These are phyloP conservation scores for Aspergillus pseudonomiae DNA, from an alignment of 2,329 filamentous ascomycete genomes.

Conservation along the genomic window DNA sequence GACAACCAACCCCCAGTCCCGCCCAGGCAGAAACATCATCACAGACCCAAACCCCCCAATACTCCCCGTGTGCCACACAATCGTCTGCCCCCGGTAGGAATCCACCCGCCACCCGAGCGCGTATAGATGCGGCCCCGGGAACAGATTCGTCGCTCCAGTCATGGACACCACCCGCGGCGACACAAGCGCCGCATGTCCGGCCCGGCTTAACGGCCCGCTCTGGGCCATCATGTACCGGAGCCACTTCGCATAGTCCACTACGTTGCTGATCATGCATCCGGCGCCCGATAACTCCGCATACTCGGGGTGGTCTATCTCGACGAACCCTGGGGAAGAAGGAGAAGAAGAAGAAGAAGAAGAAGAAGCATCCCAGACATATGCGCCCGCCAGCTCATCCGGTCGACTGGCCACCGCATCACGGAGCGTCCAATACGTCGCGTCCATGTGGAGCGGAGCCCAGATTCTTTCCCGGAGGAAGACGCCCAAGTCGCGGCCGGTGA, in stretches of 20 bases:
- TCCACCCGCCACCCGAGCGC: not conserved
- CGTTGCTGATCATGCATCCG: constrained; percentile 44
- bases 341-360: too few species aligned
- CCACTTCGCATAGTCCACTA: constrained; percentile 36
- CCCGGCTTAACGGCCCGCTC: constrained; percentile 26
- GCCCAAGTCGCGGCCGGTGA: constrained; percentile 44
- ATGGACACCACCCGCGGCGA: constrained; percentile 20
- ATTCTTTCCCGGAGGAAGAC: constrained; percentile 47
- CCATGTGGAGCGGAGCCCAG: constrained; percentile 54
- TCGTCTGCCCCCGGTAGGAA: not conserved
- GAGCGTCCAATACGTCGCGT: constrained; percentile 31
- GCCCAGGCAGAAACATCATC: not conserved
- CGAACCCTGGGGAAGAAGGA: constrained; percentile 21
- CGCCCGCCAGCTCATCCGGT: constrained; percentile 41
- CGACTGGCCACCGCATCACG: constrained; percentile 31
- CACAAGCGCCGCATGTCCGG: constrained; percentile 27
- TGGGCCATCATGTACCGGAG: constrained; percentile 32
- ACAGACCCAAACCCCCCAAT: not conserved
- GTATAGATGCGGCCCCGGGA: not conserved
- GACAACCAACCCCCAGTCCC: not conserved
- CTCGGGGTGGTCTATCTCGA: constrained; percentile 22
- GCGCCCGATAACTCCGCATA: constrained; percentile 38
- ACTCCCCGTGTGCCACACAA: not conserved
- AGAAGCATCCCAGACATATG: constrained; percentile 42
- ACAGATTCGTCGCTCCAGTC: not conserved